Conservation (phyloP, 2,329 filamentous ascomycete species). For the Penicillium sp. region DNA sequence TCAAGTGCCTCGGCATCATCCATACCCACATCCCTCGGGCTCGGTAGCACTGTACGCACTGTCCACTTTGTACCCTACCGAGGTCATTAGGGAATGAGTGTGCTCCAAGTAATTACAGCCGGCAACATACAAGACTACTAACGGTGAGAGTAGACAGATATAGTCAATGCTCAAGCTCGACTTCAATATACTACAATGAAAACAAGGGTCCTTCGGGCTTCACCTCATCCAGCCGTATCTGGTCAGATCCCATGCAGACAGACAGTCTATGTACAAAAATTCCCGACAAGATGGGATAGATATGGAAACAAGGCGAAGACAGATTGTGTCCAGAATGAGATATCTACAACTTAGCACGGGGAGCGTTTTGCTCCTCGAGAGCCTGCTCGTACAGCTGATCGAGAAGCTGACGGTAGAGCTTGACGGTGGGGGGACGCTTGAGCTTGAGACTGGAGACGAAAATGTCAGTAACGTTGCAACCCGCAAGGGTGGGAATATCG, state of each 20-base stretch:
- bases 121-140: background rate
- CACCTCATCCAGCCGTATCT: background rate
- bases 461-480: slow-evolving; percentile 22
- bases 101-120: background rate
- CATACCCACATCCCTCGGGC: too few species aligned
- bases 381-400: slow-evolving; percentile 66
- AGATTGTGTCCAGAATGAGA: background rate
- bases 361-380: slow-evolving; percentile 41
- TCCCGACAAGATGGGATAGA: background rate
- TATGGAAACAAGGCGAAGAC: background rate
- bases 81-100: too few species aligned
- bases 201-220: background rate
- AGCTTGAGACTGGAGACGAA: slow-evolving; percentile 63
- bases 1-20: too few species aligned
- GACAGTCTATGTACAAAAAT: slow-evolving; percentile 12
- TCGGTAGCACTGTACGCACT: too few species aligned
- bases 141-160: background rate
- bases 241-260: background rate
- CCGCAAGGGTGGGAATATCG: slow-evolving; percentile 39
- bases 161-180: background rate
- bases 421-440: slow-evolving; percentile 69
- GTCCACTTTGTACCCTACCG: too few species aligned
- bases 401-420: slow-evolving; percentile 61
- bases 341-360: slow-evolving; percentile 46
- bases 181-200: slow-evolving; percentile 17